These are phyloP conservation scores for Colletotrichum tofieldiae DNA, from an alignment of 2,329 filamentous ascomycete species.

Conservation along the genomic window DNA sequence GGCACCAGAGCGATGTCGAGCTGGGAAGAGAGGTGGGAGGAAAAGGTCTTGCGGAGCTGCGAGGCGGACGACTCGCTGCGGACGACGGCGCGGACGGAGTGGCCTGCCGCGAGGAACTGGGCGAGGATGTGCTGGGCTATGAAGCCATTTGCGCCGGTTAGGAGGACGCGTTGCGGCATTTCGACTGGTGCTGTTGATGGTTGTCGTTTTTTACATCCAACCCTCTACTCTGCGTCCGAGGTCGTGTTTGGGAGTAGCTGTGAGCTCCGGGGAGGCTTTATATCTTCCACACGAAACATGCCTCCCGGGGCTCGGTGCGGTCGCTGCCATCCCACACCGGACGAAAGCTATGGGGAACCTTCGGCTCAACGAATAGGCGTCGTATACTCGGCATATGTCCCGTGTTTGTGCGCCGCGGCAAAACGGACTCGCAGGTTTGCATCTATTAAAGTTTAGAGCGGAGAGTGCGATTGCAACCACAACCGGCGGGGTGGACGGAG, in stretches of 20 bases:
- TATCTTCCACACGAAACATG: background rate
- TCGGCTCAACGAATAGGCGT: background rate
- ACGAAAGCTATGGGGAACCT: background rate
- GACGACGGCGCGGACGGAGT: slow-evolving; percentile 58
- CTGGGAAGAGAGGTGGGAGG: slow-evolving; percentile 19
- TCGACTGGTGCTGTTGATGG: background rate
- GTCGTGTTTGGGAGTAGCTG: too few species aligned
- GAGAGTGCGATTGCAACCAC: background rate
- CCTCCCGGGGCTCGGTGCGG: too few species aligned
- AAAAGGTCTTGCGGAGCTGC: slow-evolving; percentile 14
- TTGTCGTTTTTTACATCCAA: too few species aligned
- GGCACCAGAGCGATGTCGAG: slow-evolving; percentile 51
- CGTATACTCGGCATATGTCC: background rate
- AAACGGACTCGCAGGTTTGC: background rate
- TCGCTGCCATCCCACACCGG: background rate
- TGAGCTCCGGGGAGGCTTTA: background rate
- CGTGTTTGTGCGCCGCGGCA: background rate
- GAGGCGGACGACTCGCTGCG: slow-evolving; percentile 42
- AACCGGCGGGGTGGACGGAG: background rate
- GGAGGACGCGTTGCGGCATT: slow-evolving; percentile 35
- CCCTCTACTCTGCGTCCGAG: too few species aligned
- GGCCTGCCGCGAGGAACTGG: slow-evolving; percentile 54
- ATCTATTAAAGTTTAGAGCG: background rate
- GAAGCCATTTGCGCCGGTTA: slow-evolving; percentile 62
- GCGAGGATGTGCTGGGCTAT: slow-evolving; percentile 58